Base-by-base conservation (phyloP, 371 early-diverging fungal genomes). In the Apophysomyces ossiformis region DNA sequence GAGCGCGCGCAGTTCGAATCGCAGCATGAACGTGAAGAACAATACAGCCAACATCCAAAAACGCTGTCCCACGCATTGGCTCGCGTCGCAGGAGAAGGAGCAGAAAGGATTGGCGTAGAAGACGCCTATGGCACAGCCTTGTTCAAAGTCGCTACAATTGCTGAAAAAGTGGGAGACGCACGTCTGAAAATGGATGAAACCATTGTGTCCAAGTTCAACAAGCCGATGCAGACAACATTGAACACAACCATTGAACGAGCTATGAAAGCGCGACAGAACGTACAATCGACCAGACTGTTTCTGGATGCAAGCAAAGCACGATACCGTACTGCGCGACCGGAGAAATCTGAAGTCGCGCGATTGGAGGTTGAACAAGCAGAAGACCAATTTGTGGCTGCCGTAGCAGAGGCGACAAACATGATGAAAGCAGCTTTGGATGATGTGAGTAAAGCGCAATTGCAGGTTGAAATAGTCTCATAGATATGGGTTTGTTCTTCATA, bases 351-450 rank as follows among this genome's bases (percentile, higher is more conserved):
- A 60, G 87, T 78, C 43, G 85, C 85, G 56, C 86, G 92, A 26
- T 75, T 86, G n/a, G 95, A 96, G 68, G 91, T 95, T 36, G 93
- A 94, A 71, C 83, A 87, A 50, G 92, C 94, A 15, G 96, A 96
- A 76, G 96, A 96, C 81, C 88, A 89, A 68, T 95, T 96, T 82
- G 95, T 95, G 7, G 87, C 90, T 12, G 92, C 91, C 9, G 91
- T 96, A 21, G 96, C 95, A 71, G 93, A 95, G 69, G 93, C 95
- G 7, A 95, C 93, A 67, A 86, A 84, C n/a, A 85, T 95, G 67
- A 96, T 96, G 97, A 92, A 91, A 70, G 78, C 89, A 18, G 93
- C 93, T n/a, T 86, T 96, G 36, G 96, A 94, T 69, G 89, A 78
- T 61, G 87, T 87, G 76, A 72, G 74, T 65, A 18, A 26, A 26